Percentiles rank a stretch among this genome's conserved stretches.
Evolutionary conservation across 352 stramenopile genomes (phyloP).

Genomic region (Pythium scleroteichum): DNA sequence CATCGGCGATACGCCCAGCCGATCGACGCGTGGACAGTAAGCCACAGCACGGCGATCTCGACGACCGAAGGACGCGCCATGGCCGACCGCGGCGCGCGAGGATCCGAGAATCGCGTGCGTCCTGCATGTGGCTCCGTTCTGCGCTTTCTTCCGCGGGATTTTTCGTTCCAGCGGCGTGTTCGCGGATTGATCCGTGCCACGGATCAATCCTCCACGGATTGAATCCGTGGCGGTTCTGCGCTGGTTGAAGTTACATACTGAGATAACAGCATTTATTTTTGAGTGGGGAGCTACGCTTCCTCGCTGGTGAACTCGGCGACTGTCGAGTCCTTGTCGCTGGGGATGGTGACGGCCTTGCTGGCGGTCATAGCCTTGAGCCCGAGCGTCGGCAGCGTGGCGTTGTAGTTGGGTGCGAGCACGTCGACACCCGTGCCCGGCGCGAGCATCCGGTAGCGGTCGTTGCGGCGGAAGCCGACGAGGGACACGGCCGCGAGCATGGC

Average conservation of each 20-base stretch:
- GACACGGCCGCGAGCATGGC: conserved; percentile 36
- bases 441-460: conserved; percentile 39
- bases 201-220: no score
- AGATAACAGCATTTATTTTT: background rate
- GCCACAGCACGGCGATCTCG: background rate
- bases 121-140: background rate
- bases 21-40: background rate
- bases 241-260: background rate
- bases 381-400: background rate
- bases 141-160: background rate
- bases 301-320: background rate
- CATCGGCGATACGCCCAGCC: background rate
- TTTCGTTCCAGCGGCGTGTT: background rate
- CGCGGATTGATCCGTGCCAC: background rate
- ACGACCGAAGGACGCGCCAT: background rate
- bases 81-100: background rate
- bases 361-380: conserved; percentile 8
- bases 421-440: conserved; percentile 25
- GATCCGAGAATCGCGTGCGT: background rate
- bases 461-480: conserved; percentile 35
- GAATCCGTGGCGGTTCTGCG: no score
- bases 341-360: conserved; percentile 13
- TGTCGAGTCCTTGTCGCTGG: conserved; percentile 12
- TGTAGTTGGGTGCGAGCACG: conserved; percentile 29
- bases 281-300: background rate